Base-by-base conservation (phyloP, 306 rosid genomes). In the Quercus parvula region DNA sequence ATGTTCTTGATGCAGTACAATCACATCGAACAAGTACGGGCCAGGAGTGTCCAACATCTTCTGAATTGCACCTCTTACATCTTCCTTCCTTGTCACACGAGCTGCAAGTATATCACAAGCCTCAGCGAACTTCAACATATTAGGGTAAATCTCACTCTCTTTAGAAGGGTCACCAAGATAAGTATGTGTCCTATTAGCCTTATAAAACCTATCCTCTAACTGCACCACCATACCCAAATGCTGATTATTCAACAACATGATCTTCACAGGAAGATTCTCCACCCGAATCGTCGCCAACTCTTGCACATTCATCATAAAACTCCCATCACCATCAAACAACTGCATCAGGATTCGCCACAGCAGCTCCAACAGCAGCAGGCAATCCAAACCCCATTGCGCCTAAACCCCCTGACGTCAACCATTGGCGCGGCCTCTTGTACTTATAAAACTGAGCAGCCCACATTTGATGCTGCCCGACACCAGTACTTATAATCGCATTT, bases 351-450 rank as follows among this genome's bases (percentile, higher is more conserved):
- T 87, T 87, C 1, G 98, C 99, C n/a, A 90, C 95, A 2, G 96
- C 94, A 2, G 96, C 99, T 41, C 97, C 97, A 9, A 95, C 80
- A 6, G 98, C 99, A 4, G 96, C 98, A 10, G 99, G 99, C 75
- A 92, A 80, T 5, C 98, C 97, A 57, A 95, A 95, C 18, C 99
- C 99, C 99, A 94, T 94, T 0, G 97, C 97, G 1, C 97, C 99
- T 12, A 94, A 86, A 17, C 99, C 99, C 13, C 95, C 97, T 0
- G 97, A 95, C 0, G 97, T 91, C 75, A 95, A 82, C 97, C 97
- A 95, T 57, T 91, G 97, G 15, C 94, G 88, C 3, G 97, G 99
- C 77, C 90, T 85, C 80, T 83, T 85, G 28, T 90, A 91, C 70
- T 88, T 87, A 80, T 92, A 95, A 78, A 86, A 91, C 64, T 95